Evolutionary conservation across 2,329 filamentous ascomycete genomes (phyloP), one percentile per base, ranked within the genome.

Genomic region (Colletotrichum kahawae): DNA sequence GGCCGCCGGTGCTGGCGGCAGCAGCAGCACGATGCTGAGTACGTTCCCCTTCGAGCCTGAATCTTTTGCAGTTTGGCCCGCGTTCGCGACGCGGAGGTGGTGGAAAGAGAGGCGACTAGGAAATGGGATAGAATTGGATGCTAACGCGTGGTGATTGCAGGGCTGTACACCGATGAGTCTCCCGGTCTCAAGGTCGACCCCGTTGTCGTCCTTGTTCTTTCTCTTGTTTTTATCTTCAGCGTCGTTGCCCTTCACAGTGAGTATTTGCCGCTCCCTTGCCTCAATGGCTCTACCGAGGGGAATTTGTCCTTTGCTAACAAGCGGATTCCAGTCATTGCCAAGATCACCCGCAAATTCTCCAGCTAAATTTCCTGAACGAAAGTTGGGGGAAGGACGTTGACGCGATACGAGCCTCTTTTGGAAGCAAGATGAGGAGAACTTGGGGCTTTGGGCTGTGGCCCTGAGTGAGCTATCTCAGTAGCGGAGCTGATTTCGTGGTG

Each of bases 21-120:
- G 95, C 84, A 98, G 94, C 86, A 98, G 95, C 88, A 99, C 97
- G 68, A 99, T 99, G 97, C 90, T 99, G 89, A 96, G 96, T 95
- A 93, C 79, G 94, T 92, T 62, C 13, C 33, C 12, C 18, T 34
- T 31, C 18, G 43, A 48, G 10, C 43, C 43, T 48, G 43, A 12
- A 5, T 48, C 5, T 48, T 13, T 48, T 7, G n/a, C 18, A 21
- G 5, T n/a, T 48, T 10, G 31, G 12, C 56, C 18, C 21, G 57
- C 29, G 57, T 31, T 14, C 31, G 57, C 29, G 31, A 33, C 57
- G 21, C 4, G 54, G 21, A 16, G 13, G 21, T 3, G 12, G 31
- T 34, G 5, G n/a, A 36, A 34, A 8, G n/a, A 34, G 18, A 21
- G n/a, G 6, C 29, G 29, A 24, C 13, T 21, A 0, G 13, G 4